phyloP scores from a whole-genome alignment of 129 eudicot genomes.

The Deinandra increscens region DNA sequence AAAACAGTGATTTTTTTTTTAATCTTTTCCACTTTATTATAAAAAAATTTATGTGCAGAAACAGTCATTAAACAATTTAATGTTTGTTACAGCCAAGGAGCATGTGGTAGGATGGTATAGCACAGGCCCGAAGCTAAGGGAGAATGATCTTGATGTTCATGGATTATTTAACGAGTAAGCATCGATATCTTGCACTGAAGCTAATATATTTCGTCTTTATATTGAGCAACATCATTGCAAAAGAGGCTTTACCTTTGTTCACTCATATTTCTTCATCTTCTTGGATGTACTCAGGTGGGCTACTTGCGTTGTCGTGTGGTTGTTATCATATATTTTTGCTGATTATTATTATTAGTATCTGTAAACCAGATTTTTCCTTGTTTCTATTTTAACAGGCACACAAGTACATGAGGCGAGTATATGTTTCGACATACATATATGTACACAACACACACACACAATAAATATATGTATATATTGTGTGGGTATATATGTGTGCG shows the following conservation, averaged over 20 bases:
- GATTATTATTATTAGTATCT: no score
- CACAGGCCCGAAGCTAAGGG: conserved; percentile 90
- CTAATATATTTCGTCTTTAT: not conserved
- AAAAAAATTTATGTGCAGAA: not conserved
- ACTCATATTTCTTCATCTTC: not conserved
- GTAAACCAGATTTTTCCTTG: no score
- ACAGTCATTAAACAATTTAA: not conserved
- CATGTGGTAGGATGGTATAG: conserved; percentile 99
- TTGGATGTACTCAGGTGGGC: not conserved
- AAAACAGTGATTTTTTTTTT: not conserved
- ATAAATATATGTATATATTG: no score
- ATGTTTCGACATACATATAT: no score
- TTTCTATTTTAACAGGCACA: no score
- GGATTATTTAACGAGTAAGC: conserved; percentile 90
- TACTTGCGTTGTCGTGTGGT: not conserved
- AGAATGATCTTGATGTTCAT: conserved; percentile 83
- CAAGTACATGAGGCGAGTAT: no score
- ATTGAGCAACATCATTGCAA: not conserved
- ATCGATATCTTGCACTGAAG: not conserved
- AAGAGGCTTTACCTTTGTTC: not conserved
- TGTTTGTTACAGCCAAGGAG: conserved; percentile 71
- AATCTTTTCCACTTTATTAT: not conserved
- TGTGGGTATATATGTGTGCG: no score
- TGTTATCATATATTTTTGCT: no score
- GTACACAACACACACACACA: no score